phyloP scores from a whole-genome alignment of 305 asterid genomes.

The Ajuga reptans region DNA sequence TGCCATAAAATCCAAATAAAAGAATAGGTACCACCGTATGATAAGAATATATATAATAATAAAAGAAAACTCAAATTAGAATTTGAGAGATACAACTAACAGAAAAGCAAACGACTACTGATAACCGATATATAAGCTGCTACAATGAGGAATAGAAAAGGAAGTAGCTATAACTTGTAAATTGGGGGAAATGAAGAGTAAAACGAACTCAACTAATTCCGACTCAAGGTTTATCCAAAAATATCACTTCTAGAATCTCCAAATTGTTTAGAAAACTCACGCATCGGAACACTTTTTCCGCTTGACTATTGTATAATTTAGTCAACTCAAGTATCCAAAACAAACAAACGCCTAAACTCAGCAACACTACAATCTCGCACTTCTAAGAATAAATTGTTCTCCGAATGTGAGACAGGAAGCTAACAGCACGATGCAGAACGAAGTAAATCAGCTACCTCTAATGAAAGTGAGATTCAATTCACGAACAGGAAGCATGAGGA shows the following conservation, averaged over 20 bases:
- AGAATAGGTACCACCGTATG: conserved; percentile 10
- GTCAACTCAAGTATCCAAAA: conserved; percentile 16
- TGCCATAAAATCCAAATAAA: conserved; percentile 36
- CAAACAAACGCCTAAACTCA: conserved; percentile 9
- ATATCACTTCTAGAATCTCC: conserved; percentile 4
- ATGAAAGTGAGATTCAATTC: conserved; percentile 78
- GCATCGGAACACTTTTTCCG: conserved; percentile 16
- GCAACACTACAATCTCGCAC: background rate
- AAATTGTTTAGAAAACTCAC: conserved; percentile 12
- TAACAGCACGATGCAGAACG: background rate
- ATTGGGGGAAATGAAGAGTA: background rate
- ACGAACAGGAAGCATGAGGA: conserved; percentile 77
- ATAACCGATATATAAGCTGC: background rate
- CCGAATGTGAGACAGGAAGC: background rate
- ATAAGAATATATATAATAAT: background rate
- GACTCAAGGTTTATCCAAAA: background rate
- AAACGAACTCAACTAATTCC: conserved; percentile 2
- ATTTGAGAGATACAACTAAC: conserved; percentile 16
- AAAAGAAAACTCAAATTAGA: conserved; percentile 2
- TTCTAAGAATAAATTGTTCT: background rate
- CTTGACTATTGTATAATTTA: conserved; percentile 10
- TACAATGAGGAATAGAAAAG: background rate
- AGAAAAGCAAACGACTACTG: background rate
- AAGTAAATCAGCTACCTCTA: conserved; percentile 37
- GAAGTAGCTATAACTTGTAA: conserved; percentile 1